Evolutionary conservation across 306 rosid genomes (phyloP), one percentile per base, ranked within the genome.

Genomic region (Prunus kanzakura): DNA sequence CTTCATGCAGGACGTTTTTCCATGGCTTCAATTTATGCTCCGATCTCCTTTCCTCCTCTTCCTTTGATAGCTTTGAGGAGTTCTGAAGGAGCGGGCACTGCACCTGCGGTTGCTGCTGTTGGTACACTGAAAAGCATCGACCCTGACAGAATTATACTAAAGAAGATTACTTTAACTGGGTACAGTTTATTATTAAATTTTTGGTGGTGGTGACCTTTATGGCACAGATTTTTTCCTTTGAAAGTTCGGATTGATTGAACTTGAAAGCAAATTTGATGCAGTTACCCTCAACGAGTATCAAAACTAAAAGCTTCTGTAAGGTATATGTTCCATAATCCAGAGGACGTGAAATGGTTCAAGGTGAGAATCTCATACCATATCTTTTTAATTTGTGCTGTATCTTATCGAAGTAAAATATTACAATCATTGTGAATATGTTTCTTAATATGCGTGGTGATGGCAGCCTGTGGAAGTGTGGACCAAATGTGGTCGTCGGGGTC

Each of bases 321-420:
- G 78, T 91, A 89, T 45, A 92, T 95, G 98, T 92, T 92, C 67
- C 89, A 95, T 81, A 89, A 83, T 82, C 99, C 99, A 32, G 99
- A 95, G 87, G 99, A 95, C 56, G 97, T 95, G 47, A 90, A 78
- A 82, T 95, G 98, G 99, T 95, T 92, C 81, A 92, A 89, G 98
- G 98, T 90, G 78, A 82, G 87, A 43, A 64, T 71, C 57, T 76
- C 25, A 55, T 50, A 8, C 45, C 72, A 54, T 6, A 23, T 54
- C 20, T 72, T 76, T 43, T 73, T 11, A 71, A 49, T 66, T 65
- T 57, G 2, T 78, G 19, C n/a, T 68, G 74, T 45, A 55, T 51
- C 55, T 27, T 68, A 54, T 66, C 20, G 9, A 20, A 11, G 52
- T 23, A 73, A 11, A 27, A 72, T 27, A 72, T 12, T 27, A 63